Evolutionary conservation across 768 basidiomycete genomes (phyloP), one percentile per base, ranked within the genome.

Genomic region (Candolleomyces eurysporus): DNA sequence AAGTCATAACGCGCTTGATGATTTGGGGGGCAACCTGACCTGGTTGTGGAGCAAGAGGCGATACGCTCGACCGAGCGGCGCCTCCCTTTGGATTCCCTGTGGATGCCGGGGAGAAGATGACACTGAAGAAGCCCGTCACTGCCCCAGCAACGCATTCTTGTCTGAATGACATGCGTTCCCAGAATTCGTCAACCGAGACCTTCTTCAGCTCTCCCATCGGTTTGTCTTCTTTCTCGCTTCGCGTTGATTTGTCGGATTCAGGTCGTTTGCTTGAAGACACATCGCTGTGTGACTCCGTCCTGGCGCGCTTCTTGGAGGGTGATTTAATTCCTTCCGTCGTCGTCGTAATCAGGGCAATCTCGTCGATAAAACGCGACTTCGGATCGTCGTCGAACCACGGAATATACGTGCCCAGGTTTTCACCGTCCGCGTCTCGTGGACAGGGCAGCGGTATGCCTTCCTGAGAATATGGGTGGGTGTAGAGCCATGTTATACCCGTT

Each of bases 301-400:
- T 80, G 3, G 78, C 68, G 2, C 87, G 84, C 71, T 92, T 90
- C 58, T 81, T 78, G 59, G 77, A 77, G 3, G 89, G 89, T 9
- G 88, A 86, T 67, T 76, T 82, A 61, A 89, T 80, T 11, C 60
- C 60, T 17, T 61, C 60, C 48, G 83, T 83, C 58, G 77, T 84
- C 52, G 85, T 83, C 52, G 82, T 85, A 8, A 84, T 91, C 64
- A 84, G 87, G 46, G 89, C 92, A 57, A 98, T 86, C 74, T 97
- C 95, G 72, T 92, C 91, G 71, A 99, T 75, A 72, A 98, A 98
- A 17, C 97, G 85, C 59, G 91, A 86, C 73, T 98, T 98, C 7
- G 97, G 96, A 72, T 97, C 95, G 68, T 99, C 97, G n/a, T 94
- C 91, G 69, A 98, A 94, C 59, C 84, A 89, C 2, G 97, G 97